Evolutionary conservation across 306 rosid species (phyloP), one percentile per base, ranked within the genome.

Genomic region (Cyamopsis tetragonoloba): DNA sequence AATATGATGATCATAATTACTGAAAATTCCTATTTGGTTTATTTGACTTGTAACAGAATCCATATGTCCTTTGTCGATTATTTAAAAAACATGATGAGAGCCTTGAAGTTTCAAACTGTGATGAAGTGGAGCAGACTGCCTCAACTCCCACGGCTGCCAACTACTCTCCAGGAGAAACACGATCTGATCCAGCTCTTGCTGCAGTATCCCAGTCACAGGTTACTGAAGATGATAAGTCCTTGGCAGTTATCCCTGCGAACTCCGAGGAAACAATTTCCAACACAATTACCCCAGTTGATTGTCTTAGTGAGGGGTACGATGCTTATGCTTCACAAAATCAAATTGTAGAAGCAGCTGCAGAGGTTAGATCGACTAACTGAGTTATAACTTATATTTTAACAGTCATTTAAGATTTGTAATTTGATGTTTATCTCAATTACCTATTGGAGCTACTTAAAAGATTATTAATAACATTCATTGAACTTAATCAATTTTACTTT

Each of bases 21-120:
- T 50, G n/a, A n/a, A 22, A 39, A 41, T 20, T 42, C 39, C 47
- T 1, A 4, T 62, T 49, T 23, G 65, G 43, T 47, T 71, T 31
- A n/a, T 66, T 75, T 66, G 51, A 37, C 47, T 56, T 75, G 14
- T 28, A 70, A 34, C 95, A 93, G 98, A 89, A 63, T 77, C 46
- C 96, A 4, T 93, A 81, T 80, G 98, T 93, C 38, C 84, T 93
- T 28, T 89, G 96, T 63, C 97, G 98, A 0, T 82, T 93, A 24
- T 93, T 93, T 76, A 93, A 78, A 77, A 93, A 89, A 51, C 81
- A 88, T 0, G 96, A 93, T 13, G 96, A 83, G 64, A 92, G 70
- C 73, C 19, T 89, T 23, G 93, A 87, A 59, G 73, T 6, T 70
- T 80, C 78, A 2, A 77, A 72, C 51, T 38, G 79, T 24, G 89